These are phyloP conservation scores for Wickerhamiella slavikovae DNA, from an alignment of 805 yeast genomes.

Conservation along the genomic window DNA sequence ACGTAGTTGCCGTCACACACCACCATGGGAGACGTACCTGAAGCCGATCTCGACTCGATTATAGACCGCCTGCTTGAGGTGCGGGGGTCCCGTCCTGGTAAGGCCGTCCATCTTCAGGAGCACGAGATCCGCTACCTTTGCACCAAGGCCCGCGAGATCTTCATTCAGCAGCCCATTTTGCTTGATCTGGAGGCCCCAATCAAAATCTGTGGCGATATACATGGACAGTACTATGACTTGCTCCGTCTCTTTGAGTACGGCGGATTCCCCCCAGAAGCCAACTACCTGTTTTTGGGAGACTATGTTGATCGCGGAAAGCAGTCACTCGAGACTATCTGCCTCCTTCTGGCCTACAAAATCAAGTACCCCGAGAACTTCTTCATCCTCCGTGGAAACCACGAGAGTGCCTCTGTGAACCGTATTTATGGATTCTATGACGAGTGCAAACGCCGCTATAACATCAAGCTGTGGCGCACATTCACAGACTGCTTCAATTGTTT, in stretches of 20 bases:
- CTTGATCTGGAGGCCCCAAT: slow-evolving; percentile 95
- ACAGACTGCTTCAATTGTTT: slow-evolving; percentile 96
- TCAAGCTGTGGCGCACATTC: slow-evolving; percentile 95
- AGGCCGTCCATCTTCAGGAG: slow-evolving; percentile 83
- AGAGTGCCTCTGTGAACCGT: slow-evolving; percentile 94
- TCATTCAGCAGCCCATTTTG: slow-evolving; percentile 91
- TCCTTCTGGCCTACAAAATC: slow-evolving; percentile 85
- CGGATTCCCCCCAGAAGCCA: slow-evolving; percentile 98
- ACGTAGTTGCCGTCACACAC: no score
- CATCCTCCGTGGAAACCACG: slow-evolving; percentile 94
- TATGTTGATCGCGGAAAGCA: slow-evolving; percentile 98
- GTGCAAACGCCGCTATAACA: slow-evolving; percentile 89
- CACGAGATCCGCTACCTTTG: slow-evolving; percentile 87
- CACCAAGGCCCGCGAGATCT: slow-evolving; percentile 94
- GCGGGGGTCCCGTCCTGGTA: slow-evolving; percentile 96
- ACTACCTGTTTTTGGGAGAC: slow-evolving; percentile 87
- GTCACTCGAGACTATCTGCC: slow-evolving; percentile 86
- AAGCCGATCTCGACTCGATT: slow-evolving; percentile 91
- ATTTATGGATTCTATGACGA: slow-evolving; percentile 97
- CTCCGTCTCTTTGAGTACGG: slow-evolving; percentile 93
- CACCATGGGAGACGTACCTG: slow-evolving; percentile 29
- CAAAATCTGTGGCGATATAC: slow-evolving; percentile 88
- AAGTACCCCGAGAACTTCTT: slow-evolving; percentile 96
- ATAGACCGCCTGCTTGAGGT: slow-evolving; percentile 93
- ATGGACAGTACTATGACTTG: slow-evolving; percentile 93